phyloP scores from a whole-genome alignment of 257 asterid species.

The Nicotiana attenuata region DNA sequence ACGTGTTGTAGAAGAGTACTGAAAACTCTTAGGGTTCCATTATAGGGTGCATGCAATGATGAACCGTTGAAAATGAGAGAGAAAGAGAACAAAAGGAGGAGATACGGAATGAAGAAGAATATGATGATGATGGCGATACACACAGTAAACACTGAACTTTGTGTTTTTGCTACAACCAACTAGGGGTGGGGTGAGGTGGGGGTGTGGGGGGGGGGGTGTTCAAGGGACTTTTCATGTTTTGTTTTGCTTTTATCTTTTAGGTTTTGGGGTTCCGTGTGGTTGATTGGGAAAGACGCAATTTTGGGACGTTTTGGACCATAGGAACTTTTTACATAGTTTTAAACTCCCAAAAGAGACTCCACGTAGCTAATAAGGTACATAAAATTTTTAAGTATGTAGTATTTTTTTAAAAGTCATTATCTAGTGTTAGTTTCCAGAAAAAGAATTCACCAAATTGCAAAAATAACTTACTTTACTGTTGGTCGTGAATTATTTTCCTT shows the following conservation, averaged over 20 bases:
- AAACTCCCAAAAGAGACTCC: too few species aligned
- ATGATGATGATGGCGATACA: not conserved
- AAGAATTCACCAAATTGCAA: too few species aligned
- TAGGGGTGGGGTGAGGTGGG: not conserved
- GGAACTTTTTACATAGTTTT: not conserved
- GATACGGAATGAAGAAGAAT: not conserved
- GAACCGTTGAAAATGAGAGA: not conserved
- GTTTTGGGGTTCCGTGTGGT: not conserved
- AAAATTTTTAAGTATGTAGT: too few species aligned
- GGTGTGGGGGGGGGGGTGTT: not conserved
- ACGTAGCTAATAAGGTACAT: too few species aligned
- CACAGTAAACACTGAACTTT: not conserved
- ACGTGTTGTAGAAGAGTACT: not conserved
- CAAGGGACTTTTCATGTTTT: not conserved
- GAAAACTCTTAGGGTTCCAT: conserved; percentile 1
- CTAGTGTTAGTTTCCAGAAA: too few species aligned
- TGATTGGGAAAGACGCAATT: not conserved
- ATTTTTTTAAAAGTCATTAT: too few species aligned
- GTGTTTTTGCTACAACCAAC: not conserved
- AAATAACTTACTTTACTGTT: too few species aligned
- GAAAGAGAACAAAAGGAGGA: not conserved
- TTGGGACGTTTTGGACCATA: not conserved
- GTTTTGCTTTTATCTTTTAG: not conserved
- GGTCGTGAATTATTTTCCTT: too few species aligned
- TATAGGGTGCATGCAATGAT: conserved; percentile 14